A percentile compares a stretch with the other conserved stretches of the same genome.
phyloP scores from a whole-genome alignment of 345 rosid species.

The Luvunga scandens region DNA sequence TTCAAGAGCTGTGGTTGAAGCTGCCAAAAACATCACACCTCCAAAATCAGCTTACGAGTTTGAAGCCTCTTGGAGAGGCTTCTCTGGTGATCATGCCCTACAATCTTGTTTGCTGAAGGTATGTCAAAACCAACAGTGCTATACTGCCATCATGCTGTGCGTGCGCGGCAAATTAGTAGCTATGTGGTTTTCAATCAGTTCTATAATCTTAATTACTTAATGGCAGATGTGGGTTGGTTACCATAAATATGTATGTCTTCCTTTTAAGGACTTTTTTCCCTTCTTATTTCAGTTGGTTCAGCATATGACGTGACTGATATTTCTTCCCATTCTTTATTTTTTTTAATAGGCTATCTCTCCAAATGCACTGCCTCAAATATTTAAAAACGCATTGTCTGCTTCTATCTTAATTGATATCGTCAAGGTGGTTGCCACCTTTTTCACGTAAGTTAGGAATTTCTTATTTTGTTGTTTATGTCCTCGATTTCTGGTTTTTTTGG shows the following conservation, averaged over 20 bases:
- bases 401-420: conserved; percentile 68
- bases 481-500: neutral
- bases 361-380: conserved; percentile 66
- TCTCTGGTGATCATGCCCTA: conserved; percentile 54
- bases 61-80: conserved; percentile 79
- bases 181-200: neutral
- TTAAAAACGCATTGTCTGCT: conserved; percentile 74
- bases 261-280: neutral
- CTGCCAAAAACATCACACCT: conserved; percentile 60
- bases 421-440: conserved; percentile 66
- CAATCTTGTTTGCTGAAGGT: conserved; percentile 82
- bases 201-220: neutral
- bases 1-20: conserved; percentile 65
- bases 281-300: neutral
- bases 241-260: neutral
- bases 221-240: neutral
- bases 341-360: conserved; percentile 62
- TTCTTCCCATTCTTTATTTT: neutral
- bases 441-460: conserved; percentile 41
- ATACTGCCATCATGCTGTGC: neutral
- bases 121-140: neutral
- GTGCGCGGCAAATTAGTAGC: neutral
- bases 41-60: conserved; percentile 86
- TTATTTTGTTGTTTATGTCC: neutral
- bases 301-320: neutral